These are phyloP conservation scores for Aureobasidium sp. DNA, from an alignment of 2,329 filamentous ascomycete species.

Conservation along the genomic window DNA sequence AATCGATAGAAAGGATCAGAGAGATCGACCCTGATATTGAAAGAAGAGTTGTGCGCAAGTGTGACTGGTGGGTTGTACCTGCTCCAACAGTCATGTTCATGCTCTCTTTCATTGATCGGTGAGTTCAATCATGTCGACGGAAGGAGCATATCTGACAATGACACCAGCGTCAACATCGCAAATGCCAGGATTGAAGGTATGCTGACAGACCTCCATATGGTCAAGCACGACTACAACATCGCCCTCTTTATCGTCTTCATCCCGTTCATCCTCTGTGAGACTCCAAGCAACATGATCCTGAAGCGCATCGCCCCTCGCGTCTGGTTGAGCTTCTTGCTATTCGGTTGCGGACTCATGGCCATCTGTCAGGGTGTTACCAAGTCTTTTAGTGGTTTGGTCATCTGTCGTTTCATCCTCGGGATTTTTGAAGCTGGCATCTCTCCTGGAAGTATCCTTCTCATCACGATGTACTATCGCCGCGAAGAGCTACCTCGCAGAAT, in stretches of 20 bases:
- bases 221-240: slow-evolving; percentile 29
- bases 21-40: slow-evolving; percentile 8
- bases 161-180: slow-evolving; percentile 29
- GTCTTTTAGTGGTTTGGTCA: slow-evolving; percentile 25
- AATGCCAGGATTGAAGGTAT: slow-evolving; percentile 35
- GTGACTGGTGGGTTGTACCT: slow-evolving; percentile 10
- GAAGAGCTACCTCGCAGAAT: slow-evolving; percentile 35
- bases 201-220: slow-evolving; percentile 34
- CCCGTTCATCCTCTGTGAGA: slow-evolving; percentile 22
- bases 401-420: slow-evolving; percentile 27
- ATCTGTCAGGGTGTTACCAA: slow-evolving; percentile 25
- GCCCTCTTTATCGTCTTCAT: slow-evolving; percentile 31
- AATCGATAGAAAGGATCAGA: background rate
- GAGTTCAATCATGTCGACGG: background rate
- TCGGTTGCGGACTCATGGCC: slow-evolving; percentile 10
- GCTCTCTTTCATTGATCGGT: slow-evolving; percentile 12
- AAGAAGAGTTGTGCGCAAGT: slow-evolving; percentile 6
- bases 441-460: slow-evolving; percentile 26
- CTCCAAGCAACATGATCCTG: slow-evolving; percentile 28
- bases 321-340: slow-evolving; percentile 19
- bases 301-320: slow-evolving; percentile 28
- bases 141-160: background rate
- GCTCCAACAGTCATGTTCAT: slow-evolving; percentile 8
- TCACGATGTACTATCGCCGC: slow-evolving; percentile 34
- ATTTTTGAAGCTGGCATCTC: slow-evolving; percentile 31